Conservation (phyloP, 305 asterid genomes). For the Lippia alba region DNA sequence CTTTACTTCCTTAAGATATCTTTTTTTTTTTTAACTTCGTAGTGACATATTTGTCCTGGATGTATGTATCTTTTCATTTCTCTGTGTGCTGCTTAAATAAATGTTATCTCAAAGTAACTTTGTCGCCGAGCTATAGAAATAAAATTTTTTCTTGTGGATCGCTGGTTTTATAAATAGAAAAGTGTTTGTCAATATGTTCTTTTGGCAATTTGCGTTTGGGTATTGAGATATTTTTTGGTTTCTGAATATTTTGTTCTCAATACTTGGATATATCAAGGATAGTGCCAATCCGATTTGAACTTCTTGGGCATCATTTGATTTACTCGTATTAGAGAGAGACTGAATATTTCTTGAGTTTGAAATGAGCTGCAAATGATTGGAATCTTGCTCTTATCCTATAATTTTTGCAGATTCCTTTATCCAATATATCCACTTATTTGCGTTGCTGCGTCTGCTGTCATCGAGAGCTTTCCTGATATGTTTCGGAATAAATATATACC, state of each 20-base stretch:
- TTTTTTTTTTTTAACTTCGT: constrained; percentile 12
- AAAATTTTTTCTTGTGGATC: constrained; percentile 23
- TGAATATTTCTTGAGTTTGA: constrained; percentile 21
- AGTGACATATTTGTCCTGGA: constrained; percentile 28
- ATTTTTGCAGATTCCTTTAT: constrained; percentile 81
- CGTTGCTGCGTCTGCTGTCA: constrained; percentile 98
- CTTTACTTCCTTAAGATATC: constrained; percentile 8
- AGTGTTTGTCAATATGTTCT: background rate
- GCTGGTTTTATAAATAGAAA: constrained; percentile 1
- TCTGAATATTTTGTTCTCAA: constrained; percentile 26
- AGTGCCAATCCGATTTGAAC: constrained; percentile 6
- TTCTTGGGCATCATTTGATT: constrained; percentile 25
- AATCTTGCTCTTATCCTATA: constrained; percentile 33
- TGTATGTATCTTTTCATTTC: constrained; percentile 21
- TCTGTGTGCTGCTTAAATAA: constrained; percentile 15
- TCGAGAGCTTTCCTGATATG: constrained; percentile 91
- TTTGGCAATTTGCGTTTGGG: constrained; percentile 9
- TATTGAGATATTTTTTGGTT: constrained; percentile 12
- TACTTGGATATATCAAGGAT: constrained; percentile 2
- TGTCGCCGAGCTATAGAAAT: constrained; percentile 9
- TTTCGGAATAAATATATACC: constrained; percentile 78
- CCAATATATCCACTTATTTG: constrained; percentile 98
- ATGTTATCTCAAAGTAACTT: background rate
- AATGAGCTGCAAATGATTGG: constrained; percentile 30
- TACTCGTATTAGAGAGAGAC: constrained; percentile 4